Conservation (phyloP, 768 basidiomycete species). For the Boletus coccyginus region DNA sequence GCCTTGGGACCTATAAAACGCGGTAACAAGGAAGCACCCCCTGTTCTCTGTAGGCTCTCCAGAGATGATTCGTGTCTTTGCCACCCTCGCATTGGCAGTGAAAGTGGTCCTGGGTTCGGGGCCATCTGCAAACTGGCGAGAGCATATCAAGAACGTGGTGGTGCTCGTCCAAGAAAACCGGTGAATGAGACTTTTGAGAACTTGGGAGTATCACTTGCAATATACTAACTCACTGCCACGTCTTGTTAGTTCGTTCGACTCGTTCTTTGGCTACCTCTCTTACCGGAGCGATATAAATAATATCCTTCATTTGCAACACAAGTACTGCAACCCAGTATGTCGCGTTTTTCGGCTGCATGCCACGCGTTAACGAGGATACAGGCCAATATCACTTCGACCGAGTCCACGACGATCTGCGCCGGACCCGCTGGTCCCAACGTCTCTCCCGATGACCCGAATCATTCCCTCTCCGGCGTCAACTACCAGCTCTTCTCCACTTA, state of each 20-base stretch:
- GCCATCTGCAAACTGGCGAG: slow-evolving; percentile 18
- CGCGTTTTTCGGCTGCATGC: background rate
- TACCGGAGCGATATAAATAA: slow-evolving; percentile 24
- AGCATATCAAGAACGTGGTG: slow-evolving; percentile 24
- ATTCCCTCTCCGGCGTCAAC: slow-evolving; percentile 22
- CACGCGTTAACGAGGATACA: background rate
- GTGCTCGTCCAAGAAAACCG: slow-evolving; percentile 29
- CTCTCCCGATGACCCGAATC: slow-evolving; percentile 27
- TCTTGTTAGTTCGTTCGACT: slow-evolving; percentile 22
- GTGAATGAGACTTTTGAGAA: slow-evolving; percentile 1
- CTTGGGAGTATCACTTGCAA: background rate
- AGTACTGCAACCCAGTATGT: slow-evolving; percentile 26
- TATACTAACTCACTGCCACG: background rate
- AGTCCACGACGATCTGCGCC: slow-evolving; percentile 18
- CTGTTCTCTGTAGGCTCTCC: background rate
- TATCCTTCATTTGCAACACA: slow-evolving; percentile 15
- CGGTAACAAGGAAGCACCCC: background rate
- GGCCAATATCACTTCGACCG: slow-evolving; percentile 12
- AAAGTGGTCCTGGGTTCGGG: background rate
- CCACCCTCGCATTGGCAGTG: slow-evolving; percentile 4
- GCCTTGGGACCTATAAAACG: slow-evolving; percentile 10
- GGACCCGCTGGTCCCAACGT: slow-evolving; percentile 14
- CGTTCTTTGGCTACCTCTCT: slow-evolving; percentile 27
- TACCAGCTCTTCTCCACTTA: slow-evolving; percentile 22
- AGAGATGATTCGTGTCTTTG: slow-evolving; percentile 11